Percentiles rank a stretch among this genome's conserved stretches.
Conservation (phyloP, 306 rosid species). For the Quercus cerris region DNA sequence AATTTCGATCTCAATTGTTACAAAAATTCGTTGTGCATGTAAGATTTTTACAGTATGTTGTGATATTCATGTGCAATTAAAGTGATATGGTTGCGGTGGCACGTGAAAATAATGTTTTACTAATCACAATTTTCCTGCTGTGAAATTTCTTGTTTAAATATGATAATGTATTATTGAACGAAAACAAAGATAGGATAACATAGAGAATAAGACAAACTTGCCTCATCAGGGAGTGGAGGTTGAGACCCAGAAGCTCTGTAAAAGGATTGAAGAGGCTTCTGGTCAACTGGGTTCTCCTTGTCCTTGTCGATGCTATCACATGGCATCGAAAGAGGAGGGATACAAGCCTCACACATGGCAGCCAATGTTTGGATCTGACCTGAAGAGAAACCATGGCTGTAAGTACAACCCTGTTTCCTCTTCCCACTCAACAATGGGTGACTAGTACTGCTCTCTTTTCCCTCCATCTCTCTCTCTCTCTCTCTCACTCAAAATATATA, state of each 20-base stretch:
- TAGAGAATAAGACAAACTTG: background rate
- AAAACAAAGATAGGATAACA: background rate
- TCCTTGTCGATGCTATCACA: background rate
- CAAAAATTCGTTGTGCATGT: too few species aligned
- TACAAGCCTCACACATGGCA: constrained; percentile 67
- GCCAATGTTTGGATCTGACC: constrained; percentile 56
- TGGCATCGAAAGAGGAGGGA: constrained; percentile 49
- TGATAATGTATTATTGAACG: too few species aligned
- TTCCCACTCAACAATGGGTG: constrained; percentile 58
- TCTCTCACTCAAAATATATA: background rate
- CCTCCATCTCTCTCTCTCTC: constrained; percentile 25
- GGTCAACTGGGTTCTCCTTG: constrained; percentile 12
- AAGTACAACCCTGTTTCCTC: constrained; percentile 27
- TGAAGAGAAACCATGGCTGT: constrained; percentile 62
- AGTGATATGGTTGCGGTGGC: too few species aligned
- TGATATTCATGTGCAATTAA: too few species aligned
- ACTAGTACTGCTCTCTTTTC: constrained; percentile 7
- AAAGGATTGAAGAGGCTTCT: constrained; percentile 30
- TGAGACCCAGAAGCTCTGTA: constrained; percentile 59
- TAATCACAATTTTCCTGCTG: too few species aligned
- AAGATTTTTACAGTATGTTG: too few species aligned
- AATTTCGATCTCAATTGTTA: too few species aligned
- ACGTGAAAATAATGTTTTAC: too few species aligned
- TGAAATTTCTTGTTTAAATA: too few species aligned
- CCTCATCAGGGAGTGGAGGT: constrained; percentile 75